Evolutionary conservation across 2,329 filamentous ascomycete genomes (phyloP).

Genomic region (Teratosphaeria gauchensis): DNA sequence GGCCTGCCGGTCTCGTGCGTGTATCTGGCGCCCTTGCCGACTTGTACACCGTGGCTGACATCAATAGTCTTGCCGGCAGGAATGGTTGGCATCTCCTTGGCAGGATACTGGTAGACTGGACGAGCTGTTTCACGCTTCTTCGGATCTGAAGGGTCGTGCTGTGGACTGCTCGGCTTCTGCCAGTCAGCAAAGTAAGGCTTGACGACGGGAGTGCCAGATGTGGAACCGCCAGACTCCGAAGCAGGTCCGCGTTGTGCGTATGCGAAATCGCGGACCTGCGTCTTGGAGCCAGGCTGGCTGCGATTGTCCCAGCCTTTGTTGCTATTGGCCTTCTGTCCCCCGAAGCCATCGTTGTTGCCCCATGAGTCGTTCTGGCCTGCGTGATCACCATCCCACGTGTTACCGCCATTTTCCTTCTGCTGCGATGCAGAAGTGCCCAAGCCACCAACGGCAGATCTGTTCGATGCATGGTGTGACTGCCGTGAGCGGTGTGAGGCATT

Average conservation of each 20-base stretch:
- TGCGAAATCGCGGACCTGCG: background rate
- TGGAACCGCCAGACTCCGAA: background rate
- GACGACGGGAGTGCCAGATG: slow-evolving; percentile 1
- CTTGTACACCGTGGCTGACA: slow-evolving; percentile 17
- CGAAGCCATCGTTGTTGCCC: background rate
- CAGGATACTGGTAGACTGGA: slow-evolving; percentile 22
- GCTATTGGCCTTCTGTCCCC: background rate
- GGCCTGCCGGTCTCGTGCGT: slow-evolving; percentile 29
- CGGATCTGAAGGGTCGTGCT: background rate
- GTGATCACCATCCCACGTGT: background rate
- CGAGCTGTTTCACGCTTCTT: slow-evolving; percentile 9
- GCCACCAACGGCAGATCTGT: background rate
- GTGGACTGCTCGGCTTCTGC: slow-evolving; percentile 5
- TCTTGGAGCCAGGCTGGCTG: background rate
- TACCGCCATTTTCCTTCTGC: background rate
- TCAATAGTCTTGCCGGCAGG: slow-evolving; percentile 9
- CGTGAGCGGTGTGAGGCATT: background rate
- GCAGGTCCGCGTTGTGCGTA: background rate
- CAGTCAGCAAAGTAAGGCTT: slow-evolving; percentile 27
- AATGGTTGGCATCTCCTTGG: slow-evolving; percentile 20
- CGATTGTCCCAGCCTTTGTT: background rate
- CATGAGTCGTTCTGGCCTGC: background rate
- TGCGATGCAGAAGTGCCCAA: background rate
- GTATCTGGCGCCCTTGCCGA: slow-evolving; percentile 30
- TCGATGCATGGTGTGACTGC: background rate